Evolutionary conservation across 805 yeast genomes (phyloP).

Genomic region (Schwanniomyces vanrijiae): DNA sequence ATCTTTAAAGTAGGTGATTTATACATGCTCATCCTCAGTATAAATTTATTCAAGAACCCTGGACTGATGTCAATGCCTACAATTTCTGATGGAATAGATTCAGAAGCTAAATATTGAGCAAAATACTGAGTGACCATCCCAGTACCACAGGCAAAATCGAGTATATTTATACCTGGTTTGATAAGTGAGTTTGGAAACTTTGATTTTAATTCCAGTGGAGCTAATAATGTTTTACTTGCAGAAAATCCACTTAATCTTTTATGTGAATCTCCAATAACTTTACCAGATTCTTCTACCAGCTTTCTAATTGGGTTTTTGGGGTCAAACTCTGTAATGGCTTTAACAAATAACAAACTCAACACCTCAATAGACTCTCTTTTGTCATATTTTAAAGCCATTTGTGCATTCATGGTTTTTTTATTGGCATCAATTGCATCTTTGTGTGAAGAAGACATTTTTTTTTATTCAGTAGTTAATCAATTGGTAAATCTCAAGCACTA

Average conservation of each 20-base stretch:
- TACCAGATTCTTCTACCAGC: slow-evolving; percentile 10
- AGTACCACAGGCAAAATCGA: slow-evolving; percentile 48
- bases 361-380: slow-evolving; percentile 13
- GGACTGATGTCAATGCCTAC: slow-evolving; percentile 40
- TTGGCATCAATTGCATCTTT: slow-evolving; percentile 24
- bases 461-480: background rate
- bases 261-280: slow-evolving; percentile 13
- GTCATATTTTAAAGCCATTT: slow-evolving; percentile 22
- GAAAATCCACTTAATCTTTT: slow-evolving; percentile 11
- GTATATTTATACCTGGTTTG: slow-evolving; percentile 19
- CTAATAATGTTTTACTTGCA: slow-evolving; percentile 10
- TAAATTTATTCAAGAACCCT: slow-evolving; percentile 16
- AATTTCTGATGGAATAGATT: slow-evolving; percentile 16
- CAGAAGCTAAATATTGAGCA: slow-evolving; percentile 23
- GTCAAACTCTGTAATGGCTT: slow-evolving; percentile 19
- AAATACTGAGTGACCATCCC: slow-evolving; percentile 35
- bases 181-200: slow-evolving; percentile 13
- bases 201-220: slow-evolving; percentile 5
- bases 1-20: slow-evolving; percentile 2
- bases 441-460: slow-evolving; percentile 13
- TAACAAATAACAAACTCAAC: slow-evolving; percentile 17
- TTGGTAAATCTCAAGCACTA: background rate
- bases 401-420: slow-evolving; percentile 13
- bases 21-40: slow-evolving; percentile 9
- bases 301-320: slow-evolving; percentile 10